Evolutionary conservation across 768 basidiomycete genomes (phyloP), one percentile per base, ranked within the genome.

Genomic region (Xerocomellus amylosporus): DNA sequence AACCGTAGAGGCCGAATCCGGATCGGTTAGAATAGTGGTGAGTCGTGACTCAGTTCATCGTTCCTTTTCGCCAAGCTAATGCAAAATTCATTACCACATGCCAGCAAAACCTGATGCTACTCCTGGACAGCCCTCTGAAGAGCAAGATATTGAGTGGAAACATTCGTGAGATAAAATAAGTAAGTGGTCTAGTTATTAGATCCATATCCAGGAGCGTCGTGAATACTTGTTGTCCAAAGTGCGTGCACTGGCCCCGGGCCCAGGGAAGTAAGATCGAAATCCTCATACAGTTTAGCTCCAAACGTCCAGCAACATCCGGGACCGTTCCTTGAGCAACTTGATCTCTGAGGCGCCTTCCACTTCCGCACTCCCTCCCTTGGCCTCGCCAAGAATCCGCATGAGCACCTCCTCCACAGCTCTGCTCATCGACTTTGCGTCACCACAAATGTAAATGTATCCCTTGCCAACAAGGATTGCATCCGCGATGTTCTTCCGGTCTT

Each of bases 371-470:
- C 95, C 97, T 37, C 93, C 93, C 79, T 97, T 98, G 6, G 93
- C 93, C 71, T 95, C 90, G 12, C 89, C 97, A 19, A 99, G 79
- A 59, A 93, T 87, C 58, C 76, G 78, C 53, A 86, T 86, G 39
- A 99, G 76, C 42, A 85, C 81, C 61, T 96, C 93, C 73, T 99
- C 97, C 20, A 99, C 97, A 40, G 88, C 83, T 71, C 93, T 94
- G 71, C 87, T 87, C 97, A 99, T 99, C 71, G 80, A 83, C 81
- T 92, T 96, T 51, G 94, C 95, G 64, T 98, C 95, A 65, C 95
- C 95, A 63, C 95, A 98, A 58, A 98, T 91, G 73, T 98, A 98
- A 3, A 97, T 81, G 71, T 95, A 96, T n/a, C 92, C 97, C 75
- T 98, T 93, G 71, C 92, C 90, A 60, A 90, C 90, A 58, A 97